Percentiles rank a stretch among this genome's conserved stretches.
phyloP scores from a whole-genome alignment of 2,329 filamentous ascomycete genomes.

The Hirsutella thompsonii region DNA sequence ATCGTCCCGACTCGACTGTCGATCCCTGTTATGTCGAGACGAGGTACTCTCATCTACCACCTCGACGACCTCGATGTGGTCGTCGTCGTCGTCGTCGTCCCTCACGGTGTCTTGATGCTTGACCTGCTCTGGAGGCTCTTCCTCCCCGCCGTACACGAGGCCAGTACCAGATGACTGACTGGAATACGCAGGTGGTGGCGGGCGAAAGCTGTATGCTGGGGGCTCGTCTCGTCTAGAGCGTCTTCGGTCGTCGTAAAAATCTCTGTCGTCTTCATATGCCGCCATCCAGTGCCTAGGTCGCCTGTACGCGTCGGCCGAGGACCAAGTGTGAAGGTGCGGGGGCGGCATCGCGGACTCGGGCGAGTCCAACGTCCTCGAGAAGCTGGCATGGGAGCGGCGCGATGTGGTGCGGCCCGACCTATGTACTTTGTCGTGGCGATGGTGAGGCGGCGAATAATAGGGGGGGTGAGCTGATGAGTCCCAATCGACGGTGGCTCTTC shows the following conservation, averaged over 20 bases:
- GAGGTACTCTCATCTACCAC: slow-evolving; percentile 9
- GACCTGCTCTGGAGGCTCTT: no score
- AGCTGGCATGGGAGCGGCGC: slow-evolving; percentile 10
- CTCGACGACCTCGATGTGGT: slow-evolving; percentile 15
- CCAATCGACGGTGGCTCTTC: slow-evolving; percentile 7
- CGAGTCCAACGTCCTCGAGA: slow-evolving; percentile 14
- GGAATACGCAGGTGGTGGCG: background rate
- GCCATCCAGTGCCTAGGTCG: slow-evolving; percentile 14
- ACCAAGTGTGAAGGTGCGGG: slow-evolving; percentile 13
- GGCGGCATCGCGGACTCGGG: slow-evolving; percentile 15
- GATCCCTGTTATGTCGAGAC: slow-evolving; percentile 4
- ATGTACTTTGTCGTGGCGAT: slow-evolving; percentile 16
- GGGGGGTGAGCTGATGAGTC: slow-evolving; percentile 5
- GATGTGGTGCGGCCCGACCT: slow-evolving; percentile 17
- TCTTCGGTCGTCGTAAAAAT: slow-evolving; percentile 1
- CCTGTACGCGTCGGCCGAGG: slow-evolving; percentile 17
- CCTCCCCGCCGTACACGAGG: background rate
- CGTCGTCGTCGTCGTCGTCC: slow-evolving; percentile 1
- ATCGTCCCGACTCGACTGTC: slow-evolving; percentile 13
- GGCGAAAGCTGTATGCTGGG: slow-evolving; percentile 3
- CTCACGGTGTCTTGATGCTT: no score
- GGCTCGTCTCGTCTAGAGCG: slow-evolving; percentile 8
- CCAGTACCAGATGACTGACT: slow-evolving; percentile 3
- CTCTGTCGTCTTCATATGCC: slow-evolving; percentile 11
- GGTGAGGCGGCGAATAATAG: slow-evolving; percentile 15